A percentile compares a stretch with the other conserved stretches of the same genome.
Conservation (phyloP, 495 filamentous ascomycete species). For the Penicillium crystallinum region DNA sequence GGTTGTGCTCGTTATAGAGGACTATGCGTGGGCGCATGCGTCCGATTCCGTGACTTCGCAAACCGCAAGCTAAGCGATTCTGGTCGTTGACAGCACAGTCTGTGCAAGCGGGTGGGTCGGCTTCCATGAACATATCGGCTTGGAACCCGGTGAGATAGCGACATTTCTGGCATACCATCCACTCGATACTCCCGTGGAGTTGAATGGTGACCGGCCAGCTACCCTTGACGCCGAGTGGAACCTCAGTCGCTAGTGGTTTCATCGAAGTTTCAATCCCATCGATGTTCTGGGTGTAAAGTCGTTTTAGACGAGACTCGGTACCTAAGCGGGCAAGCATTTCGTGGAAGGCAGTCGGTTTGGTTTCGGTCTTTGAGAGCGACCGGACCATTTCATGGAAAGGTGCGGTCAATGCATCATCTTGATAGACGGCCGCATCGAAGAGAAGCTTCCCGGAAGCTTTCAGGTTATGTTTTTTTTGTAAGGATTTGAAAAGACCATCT, state of each 20-base stretch:
- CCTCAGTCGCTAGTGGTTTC: constrained; percentile 67
- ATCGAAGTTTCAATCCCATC: constrained; percentile 89
- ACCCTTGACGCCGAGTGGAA: constrained; percentile 70
- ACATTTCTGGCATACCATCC: constrained; percentile 96
- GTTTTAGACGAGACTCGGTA: constrained; percentile 82
- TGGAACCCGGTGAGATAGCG: constrained; percentile 70
- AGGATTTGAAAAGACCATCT: constrained; percentile 76
- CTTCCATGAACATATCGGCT: constrained; percentile 73
- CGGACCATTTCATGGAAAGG: constrained; percentile 96
- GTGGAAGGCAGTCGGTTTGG: constrained; percentile 85
- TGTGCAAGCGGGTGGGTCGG: constrained; percentile 74
- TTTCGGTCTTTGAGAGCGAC: constrained; percentile 67
- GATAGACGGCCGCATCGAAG: constrained; percentile 96
- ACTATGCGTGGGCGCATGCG: constrained; percentile 88
- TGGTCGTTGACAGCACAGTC: constrained; percentile 70
- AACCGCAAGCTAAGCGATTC: constrained; percentile 72
- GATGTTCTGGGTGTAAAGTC: constrained; percentile 93
- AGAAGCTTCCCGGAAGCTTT: constrained; percentile 93
- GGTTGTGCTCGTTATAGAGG: constrained; percentile 94
- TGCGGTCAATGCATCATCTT: constrained; percentile 76
- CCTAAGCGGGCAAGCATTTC: constrained; percentile 87
- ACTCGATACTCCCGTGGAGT: constrained; percentile 86
- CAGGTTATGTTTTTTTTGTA: constrained; percentile 79
- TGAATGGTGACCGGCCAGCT: constrained; percentile 93
- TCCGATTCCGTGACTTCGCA: constrained; percentile 91